A percentile compares a stretch with the other conserved stretches of the same genome.
phyloP scores from a whole-genome alignment of 805 yeast species.

The Suhomyces prunicola region DNA sequence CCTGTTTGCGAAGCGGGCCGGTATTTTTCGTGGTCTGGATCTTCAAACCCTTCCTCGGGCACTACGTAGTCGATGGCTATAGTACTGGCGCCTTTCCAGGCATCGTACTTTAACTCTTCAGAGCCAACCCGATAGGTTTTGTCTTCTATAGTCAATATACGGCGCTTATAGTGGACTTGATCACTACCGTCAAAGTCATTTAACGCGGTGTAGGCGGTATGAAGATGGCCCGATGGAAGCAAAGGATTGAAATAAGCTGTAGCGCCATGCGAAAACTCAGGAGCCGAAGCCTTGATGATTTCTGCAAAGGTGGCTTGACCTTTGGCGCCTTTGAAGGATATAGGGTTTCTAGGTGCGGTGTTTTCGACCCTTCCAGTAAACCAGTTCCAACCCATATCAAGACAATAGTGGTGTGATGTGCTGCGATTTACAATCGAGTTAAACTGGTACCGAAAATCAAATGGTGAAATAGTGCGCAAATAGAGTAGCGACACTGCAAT shows the following conservation, averaged over 20 bases:
- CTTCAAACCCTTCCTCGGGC: conserved; percentile 16
- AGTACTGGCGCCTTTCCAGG: conserved; percentile 44
- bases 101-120: conserved; percentile 34
- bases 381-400: conserved; percentile 4
- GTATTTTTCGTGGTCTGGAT: conserved; percentile 21
- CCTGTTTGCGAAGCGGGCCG: conserved; percentile 47
- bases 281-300: conserved; percentile 35
- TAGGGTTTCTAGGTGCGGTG: conserved; percentile 21
- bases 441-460: not conserved
- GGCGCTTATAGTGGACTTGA: conserved; percentile 45
- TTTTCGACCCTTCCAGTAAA: conserved; percentile 25
- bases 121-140: conserved; percentile 5
- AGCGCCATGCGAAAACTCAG: conserved; percentile 37
- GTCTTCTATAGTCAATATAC: conserved; percentile 27
- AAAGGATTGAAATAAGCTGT: conserved; percentile 45
- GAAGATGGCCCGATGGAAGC: conserved; percentile 47
- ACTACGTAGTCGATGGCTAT: conserved; percentile 51
- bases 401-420: not conserved
- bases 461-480: not conserved
- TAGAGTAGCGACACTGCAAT: no score
- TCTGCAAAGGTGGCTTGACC: conserved; percentile 19
- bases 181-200: conserved; percentile 41
- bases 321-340: conserved; percentile 11
- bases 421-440: not conserved
- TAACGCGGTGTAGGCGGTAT: conserved; percentile 47